These are phyloP conservation scores for Neurospora sp. DNA, from an alignment of 495 filamentous ascomycete species.

Conservation along the genomic window DNA sequence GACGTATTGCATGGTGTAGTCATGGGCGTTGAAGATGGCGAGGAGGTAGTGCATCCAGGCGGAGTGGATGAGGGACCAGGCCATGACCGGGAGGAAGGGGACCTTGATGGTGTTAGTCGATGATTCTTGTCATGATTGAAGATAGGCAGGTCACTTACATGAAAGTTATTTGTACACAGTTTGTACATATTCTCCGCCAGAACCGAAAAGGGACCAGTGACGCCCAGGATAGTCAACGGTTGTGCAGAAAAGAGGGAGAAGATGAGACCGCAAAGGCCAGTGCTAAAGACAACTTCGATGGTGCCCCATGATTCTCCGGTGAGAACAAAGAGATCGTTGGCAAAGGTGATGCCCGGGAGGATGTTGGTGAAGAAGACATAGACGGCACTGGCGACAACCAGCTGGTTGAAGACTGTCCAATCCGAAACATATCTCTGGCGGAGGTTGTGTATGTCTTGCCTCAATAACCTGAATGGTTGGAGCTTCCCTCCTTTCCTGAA, in stretches of 20 bases:
- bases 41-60: conserved; percentile 61
- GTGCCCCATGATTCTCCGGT: conserved; percentile 61
- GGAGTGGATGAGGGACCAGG: conserved; percentile 63
- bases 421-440: conserved; percentile 51
- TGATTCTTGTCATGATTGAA: background rate
- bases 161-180: conserved; percentile 46
- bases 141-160: conserved; percentile 27
- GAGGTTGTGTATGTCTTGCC: conserved; percentile 48
- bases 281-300: conserved; percentile 64
- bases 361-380: conserved; percentile 72
- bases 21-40: conserved; percentile 63
- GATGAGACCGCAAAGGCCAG: conserved; percentile 56
- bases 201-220: conserved; percentile 66
- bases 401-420: conserved; percentile 61
- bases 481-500: conserved; percentile 22
- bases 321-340: conserved; percentile 56
- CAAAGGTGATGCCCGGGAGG: conserved; percentile 64
- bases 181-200: conserved; percentile 61
- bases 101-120: conserved; percentile 30
- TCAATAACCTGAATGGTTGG: conserved; percentile 52
- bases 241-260: conserved; percentile 59
- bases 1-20: conserved; percentile 72
- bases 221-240: conserved; percentile 61
- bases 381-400: conserved; percentile 59
- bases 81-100: conserved; percentile 62